phyloP scores from a whole-genome alignment of 495 filamentous ascomycete genomes.

The Aspergillus baeticus region DNA sequence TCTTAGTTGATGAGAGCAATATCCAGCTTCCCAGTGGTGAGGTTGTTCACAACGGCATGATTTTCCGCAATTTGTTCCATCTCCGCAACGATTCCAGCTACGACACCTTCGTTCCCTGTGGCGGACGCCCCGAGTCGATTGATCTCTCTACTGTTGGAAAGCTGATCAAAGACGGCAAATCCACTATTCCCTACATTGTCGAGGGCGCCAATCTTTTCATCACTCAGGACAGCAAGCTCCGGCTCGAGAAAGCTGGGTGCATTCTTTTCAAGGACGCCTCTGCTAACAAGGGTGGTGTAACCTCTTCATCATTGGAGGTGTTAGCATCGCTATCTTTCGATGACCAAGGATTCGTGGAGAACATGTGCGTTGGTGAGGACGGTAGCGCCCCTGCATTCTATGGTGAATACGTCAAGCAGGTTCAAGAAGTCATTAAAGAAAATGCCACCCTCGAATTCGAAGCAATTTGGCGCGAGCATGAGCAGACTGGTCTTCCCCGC shows the following conservation, averaged over 20 bases:
- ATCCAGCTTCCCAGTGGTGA: conserved; percentile 84
- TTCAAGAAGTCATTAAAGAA: conserved; percentile 82
- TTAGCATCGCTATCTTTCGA: conserved; percentile 92
- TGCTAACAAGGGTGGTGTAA: conserved; percentile 98
- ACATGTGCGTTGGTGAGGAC: conserved; percentile 85
- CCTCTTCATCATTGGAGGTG: conserved; percentile 95
- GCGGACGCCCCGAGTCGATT: conserved; percentile 94
- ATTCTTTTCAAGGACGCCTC: conserved; percentile 97
- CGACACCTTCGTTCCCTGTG: conserved; percentile 93
- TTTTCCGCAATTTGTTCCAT: conserved; percentile 97
- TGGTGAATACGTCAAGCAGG: conserved; percentile 84
- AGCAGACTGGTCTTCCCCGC: conserved; percentile 72
- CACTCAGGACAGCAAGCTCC: conserved; percentile 95
- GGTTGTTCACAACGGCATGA: conserved; percentile 82
- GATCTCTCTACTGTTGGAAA: conserved; percentile 82
- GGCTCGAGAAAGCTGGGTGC: conserved; percentile 88
- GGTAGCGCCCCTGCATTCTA: conserved; percentile 89
- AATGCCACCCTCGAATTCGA: conserved; percentile 95
- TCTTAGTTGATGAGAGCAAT: conserved; percentile 90
- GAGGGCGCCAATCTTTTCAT: conserved; percentile 99
- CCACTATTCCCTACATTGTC: conserved; percentile 87
- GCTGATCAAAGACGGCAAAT: conserved; percentile 82
- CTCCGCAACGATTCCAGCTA: conserved; percentile 72
- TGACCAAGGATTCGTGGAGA: conserved; percentile 77
- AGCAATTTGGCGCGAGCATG: conserved; percentile 93